Percentiles rank a stretch among this genome's conserved stretches.
Evolutionary conservation across 306 rosid species (phyloP).

Genomic region (Quercus dentata): DNA sequence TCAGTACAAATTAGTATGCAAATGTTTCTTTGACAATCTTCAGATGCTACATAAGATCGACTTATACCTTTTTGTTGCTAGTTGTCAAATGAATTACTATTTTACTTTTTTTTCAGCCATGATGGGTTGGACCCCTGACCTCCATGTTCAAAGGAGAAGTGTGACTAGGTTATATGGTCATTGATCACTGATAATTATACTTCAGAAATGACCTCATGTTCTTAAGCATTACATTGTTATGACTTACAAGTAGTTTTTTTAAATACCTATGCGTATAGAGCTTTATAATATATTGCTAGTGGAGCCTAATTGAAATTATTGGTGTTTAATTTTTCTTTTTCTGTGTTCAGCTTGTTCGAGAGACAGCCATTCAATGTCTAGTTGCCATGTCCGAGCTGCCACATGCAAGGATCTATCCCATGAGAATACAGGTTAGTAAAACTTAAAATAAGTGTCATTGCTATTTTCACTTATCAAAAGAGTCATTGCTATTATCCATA

Average conservation of each 20-base stretch:
- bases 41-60: neutral
- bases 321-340: constrained; percentile 9
- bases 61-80: neutral
- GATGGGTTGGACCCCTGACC: neutral
- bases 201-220: neutral
- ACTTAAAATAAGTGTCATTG: constrained; percentile 7
- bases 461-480: neutral
- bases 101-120: neutral
- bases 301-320: constrained; percentile 10
- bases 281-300: neutral
- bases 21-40: neutral
- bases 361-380: constrained; percentile 86
- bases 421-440: constrained; percentile 72
- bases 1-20: too few relatives aligned
- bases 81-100: neutral
- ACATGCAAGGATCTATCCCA: constrained; percentile 68
- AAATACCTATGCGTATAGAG: neutral
- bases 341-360: constrained; percentile 79
- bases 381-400: constrained; percentile 81
- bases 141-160: too few relatives aligned
- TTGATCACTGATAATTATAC: too few relatives aligned
- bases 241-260: too few relatives aligned
- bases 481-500: neutral
- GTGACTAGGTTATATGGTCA: too few relatives aligned
- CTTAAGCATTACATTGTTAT: neutral